Conservation (phyloP, 257 asterid species). For the Lycium barbarum region DNA sequence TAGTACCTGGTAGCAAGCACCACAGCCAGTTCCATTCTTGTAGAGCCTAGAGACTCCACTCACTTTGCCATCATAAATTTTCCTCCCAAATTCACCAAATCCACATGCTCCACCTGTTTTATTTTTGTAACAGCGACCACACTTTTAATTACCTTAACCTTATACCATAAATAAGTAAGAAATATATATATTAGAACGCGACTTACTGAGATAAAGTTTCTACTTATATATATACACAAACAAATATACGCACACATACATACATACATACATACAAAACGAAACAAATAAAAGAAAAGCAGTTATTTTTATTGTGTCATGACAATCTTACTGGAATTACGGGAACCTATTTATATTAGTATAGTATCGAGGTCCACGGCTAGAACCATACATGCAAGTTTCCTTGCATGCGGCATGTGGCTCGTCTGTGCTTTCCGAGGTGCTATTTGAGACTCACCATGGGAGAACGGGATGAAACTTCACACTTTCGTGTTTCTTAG, state of each 20-base stretch:
- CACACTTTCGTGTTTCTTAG: background rate
- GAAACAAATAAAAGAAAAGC: background rate
- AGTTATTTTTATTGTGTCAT: no score
- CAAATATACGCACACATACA: no score
- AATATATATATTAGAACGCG: background rate
- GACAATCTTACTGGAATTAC: background rate
- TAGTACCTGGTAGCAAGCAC: constrained; percentile 80
- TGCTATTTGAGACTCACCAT: background rate
- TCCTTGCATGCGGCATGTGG: background rate
- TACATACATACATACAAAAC: no score
- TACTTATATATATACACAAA: no score
- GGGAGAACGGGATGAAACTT: no score
- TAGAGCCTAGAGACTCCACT: constrained; percentile 75
- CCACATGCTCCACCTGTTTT: constrained; percentile 85
- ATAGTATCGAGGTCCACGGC: background rate
- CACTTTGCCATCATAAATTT: constrained; percentile 63
- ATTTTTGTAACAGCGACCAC: background rate
- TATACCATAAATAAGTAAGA: background rate
- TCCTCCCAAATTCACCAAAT: constrained; percentile 73
- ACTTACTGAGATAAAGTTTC: background rate
- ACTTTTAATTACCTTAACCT: background rate
- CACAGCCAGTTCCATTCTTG: constrained; percentile 79
- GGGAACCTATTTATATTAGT: background rate
- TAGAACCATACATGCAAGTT: background rate
- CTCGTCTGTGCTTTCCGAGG: background rate